Conservation (phyloP, 2,329 filamentous ascomycete genomes). For the Colletotrichum tofieldiae region DNA sequence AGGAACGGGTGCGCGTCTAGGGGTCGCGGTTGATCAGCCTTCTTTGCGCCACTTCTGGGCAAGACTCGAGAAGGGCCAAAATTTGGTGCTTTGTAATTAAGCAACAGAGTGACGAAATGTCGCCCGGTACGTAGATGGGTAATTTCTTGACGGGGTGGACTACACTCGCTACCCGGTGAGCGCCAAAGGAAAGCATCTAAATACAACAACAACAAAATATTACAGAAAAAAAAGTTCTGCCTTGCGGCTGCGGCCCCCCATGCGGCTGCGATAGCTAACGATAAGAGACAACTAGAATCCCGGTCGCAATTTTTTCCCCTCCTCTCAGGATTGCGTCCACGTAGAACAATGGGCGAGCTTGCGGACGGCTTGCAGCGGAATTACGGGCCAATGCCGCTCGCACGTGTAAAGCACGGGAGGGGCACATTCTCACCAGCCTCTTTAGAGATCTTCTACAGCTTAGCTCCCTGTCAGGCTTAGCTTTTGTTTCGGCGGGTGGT, state of each 20-base stretch:
- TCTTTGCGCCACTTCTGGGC: slow-evolving; percentile 21
- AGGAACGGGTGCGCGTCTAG: slow-evolving; percentile 39
- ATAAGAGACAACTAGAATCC: slow-evolving; percentile 23
- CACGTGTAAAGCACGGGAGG: slow-evolving; percentile 38
- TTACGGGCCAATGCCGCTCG: slow-evolving; percentile 40
- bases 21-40: slow-evolving; percentile 39
- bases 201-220: too few relatives aligned
- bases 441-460: slow-evolving; percentile 13
- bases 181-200: neutral
- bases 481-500: slow-evolving; percentile 37
- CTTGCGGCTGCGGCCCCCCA: neutral
- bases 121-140: too few relatives aligned
- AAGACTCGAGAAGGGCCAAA: neutral
- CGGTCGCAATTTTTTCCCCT: neutral
- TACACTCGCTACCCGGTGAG: neutral
- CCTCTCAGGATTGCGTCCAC: neutral
- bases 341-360: slow-evolving; percentile 21
- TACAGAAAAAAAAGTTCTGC: slow-evolving; percentile 24
- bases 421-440: slow-evolving; percentile 32
- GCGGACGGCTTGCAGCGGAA: slow-evolving; percentile 37
- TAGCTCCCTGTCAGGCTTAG: slow-evolving; percentile 5
- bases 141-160: neutral
- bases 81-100: too few relatives aligned
- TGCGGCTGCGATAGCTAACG: slow-evolving; percentile 17
- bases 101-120: neutral